phyloP scores from a whole-genome alignment of 2,329 filamentous ascomycete genomes.

The Alternaria arbusti region DNA sequence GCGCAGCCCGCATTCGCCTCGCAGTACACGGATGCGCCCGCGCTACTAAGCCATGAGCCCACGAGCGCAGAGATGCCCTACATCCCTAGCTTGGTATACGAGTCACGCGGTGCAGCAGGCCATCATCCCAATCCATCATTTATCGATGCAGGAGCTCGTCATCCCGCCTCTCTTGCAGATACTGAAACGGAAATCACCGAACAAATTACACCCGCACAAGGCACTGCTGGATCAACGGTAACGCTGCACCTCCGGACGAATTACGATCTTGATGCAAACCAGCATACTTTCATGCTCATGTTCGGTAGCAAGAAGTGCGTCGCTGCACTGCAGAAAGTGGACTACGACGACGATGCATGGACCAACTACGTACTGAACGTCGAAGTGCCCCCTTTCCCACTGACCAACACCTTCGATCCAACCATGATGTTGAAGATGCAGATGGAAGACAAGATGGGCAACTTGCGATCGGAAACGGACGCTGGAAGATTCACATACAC shows the following conservation, averaged over 20 bases:
- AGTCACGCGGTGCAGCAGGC: slow-evolving; percentile 52
- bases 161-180: slow-evolving; percentile 54
- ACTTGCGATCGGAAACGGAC: slow-evolving; percentile 58
- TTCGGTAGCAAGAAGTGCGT: slow-evolving; percentile 81
- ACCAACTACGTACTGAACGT: slow-evolving; percentile 76
- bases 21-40: slow-evolving; percentile 58
- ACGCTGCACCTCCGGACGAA: slow-evolving; percentile 76
- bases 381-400: slow-evolving; percentile 71
- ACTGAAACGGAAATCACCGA: slow-evolving; percentile 64
- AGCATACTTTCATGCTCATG: slow-evolving; percentile 66
- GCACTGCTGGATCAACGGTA: slow-evolving; percentile 72
- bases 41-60: slow-evolving; percentile 57
- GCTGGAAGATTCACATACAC: slow-evolving; percentile 69
- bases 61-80: slow-evolving; percentile 53
- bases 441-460: slow-evolving; percentile 64
- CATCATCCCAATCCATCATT: slow-evolving; percentile 57
- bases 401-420: slow-evolving; percentile 62
- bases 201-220: slow-evolving; percentile 70
- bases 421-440: slow-evolving; percentile 65
- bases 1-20: slow-evolving; percentile 57
- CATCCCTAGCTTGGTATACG: slow-evolving; percentile 56
- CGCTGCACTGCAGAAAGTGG: slow-evolving; percentile 68
- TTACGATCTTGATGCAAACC: slow-evolving; percentile 72
- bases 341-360: slow-evolving; percentile 62
- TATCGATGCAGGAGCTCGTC: slow-evolving; percentile 66